Evolutionary conservation across 306 rosid species (phyloP).

Genomic region (Lagenaria siceraria): DNA sequence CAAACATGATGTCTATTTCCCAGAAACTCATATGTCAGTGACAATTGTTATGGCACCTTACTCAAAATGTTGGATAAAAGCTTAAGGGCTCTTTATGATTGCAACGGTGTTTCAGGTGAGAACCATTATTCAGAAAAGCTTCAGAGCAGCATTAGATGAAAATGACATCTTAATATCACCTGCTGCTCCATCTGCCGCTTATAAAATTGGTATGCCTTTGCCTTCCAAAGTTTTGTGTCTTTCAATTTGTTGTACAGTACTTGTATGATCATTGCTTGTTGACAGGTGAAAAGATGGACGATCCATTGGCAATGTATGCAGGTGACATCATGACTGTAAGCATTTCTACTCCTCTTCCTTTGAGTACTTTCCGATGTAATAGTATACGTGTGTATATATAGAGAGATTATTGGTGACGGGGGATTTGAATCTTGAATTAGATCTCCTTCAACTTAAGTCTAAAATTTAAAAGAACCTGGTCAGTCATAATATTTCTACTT

Average conservation of each 20-base stretch:
- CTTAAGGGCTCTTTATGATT: constrained; percentile 9
- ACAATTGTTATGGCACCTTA: not conserved
- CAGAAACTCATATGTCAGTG: not conserved
- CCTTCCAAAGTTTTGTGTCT: not conserved
- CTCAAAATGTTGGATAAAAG: not conserved
- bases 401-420: not conserved
- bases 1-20: not conserved
- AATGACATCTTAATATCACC: constrained; percentile 91
- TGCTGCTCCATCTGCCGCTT: constrained; percentile 91
- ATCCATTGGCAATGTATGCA: constrained; percentile 91
- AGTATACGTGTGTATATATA: not conserved
- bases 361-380: not conserved
- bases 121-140: constrained; percentile 77
- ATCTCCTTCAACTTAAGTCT: not conserved
- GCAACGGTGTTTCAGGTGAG: constrained; percentile 57
- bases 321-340: constrained; percentile 99
- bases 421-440: not conserved
- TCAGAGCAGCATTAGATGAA: constrained; percentile 66
- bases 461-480: not conserved
- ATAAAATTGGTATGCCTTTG: constrained; percentile 61
- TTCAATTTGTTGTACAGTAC: constrained; percentile 12
- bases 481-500: not conserved
- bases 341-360: constrained; percentile 10
- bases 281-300: constrained; percentile 85
- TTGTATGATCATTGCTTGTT: not conserved